Evolutionary conservation across 345 rosid species (phyloP).

Genomic region (Hibiscus tridactylites): DNA sequence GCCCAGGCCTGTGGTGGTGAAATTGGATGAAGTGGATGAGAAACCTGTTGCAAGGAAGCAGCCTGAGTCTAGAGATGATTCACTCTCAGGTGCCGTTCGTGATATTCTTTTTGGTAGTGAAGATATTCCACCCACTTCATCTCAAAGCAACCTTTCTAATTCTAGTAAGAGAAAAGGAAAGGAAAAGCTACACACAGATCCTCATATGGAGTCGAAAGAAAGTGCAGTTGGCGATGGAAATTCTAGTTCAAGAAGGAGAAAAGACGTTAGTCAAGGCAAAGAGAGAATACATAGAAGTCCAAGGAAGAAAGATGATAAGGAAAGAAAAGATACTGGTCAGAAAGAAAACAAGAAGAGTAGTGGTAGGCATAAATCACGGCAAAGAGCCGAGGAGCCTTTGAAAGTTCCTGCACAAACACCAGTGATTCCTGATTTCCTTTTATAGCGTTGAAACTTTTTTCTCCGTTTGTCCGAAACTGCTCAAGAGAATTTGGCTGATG

Average conservation of each 20-base stretch:
- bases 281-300: slow-evolving; percentile 34
- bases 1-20: slow-evolving; percentile 89
- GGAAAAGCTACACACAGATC: slow-evolving; percentile 33
- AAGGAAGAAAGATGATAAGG: slow-evolving; percentile 30
- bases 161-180: slow-evolving; percentile 55
- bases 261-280: slow-evolving; percentile 40
- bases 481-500: slow-evolving; percentile 9
- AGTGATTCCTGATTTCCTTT: slow-evolving; percentile 71
- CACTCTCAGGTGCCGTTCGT: slow-evolving; percentile 45
- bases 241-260: slow-evolving; percentile 44
- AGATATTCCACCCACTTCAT: slow-evolving; percentile 19
- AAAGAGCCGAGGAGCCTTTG: slow-evolving; percentile 32
- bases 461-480: not conserved
- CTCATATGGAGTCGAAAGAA: slow-evolving; percentile 26
- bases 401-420: slow-evolving; percentile 28
- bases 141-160: slow-evolving; percentile 19
- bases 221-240: slow-evolving; percentile 25
- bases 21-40: slow-evolving; percentile 67
- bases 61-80: slow-evolving; percentile 33
- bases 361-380: slow-evolving; percentile 43
- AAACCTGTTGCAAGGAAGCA: slow-evolving; percentile 24
- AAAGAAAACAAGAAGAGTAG: slow-evolving; percentile 43
- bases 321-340: slow-evolving; percentile 25
- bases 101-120: slow-evolving; percentile 59
- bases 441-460: slow-evolving; percentile 27